Conservation (phyloP, 371 early-diverging fungal genomes). For the Fennellomyces sp. region DNA sequence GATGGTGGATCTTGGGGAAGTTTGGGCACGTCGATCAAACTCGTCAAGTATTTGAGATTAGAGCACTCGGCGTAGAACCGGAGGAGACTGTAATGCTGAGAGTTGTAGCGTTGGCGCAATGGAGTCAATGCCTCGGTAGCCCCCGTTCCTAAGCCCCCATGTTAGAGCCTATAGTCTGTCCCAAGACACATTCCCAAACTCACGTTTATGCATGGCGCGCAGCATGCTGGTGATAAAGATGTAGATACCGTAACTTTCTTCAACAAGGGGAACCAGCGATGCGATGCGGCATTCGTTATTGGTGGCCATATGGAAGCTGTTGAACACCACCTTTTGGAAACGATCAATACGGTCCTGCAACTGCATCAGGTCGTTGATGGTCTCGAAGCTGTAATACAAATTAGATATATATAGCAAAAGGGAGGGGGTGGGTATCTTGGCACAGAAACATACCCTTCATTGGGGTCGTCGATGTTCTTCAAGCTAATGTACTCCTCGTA, state of each 20-base stretch:
- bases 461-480: conserved; percentile 94
- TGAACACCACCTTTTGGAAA: conserved; percentile 89
- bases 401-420: too few relatives aligned
- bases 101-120: conserved; percentile 84
- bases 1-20: conserved; percentile 81
- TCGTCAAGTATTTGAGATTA: conserved; percentile 88
- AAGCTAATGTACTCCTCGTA: conserved; percentile 96
- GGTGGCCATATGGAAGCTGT: conserved; percentile 80
- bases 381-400: conserved; percentile 72
- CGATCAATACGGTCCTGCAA: conserved; percentile 90
- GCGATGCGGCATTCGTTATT: conserved; percentile 96
- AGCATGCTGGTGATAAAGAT: conserved; percentile 94
- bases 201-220: conserved; percentile 94
- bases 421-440: background rate
- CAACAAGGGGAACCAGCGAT: conserved; percentile 94
- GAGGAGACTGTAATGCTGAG: conserved; percentile 82
- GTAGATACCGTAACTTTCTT: conserved; percentile 96
- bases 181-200: conserved; percentile 18
- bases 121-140: conserved; percentile 90
- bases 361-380: conserved; percentile 90
- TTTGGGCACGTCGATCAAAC: conserved; percentile 90
- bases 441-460: conserved; percentile 88
- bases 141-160: conserved; percentile 46
- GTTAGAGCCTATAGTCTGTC: background rate
- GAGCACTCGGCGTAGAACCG: conserved; percentile 93